These are phyloP conservation scores for Globisporangium spinosum DNA, from an alignment of 352 stramenopile species.

Conservation along the genomic window DNA sequence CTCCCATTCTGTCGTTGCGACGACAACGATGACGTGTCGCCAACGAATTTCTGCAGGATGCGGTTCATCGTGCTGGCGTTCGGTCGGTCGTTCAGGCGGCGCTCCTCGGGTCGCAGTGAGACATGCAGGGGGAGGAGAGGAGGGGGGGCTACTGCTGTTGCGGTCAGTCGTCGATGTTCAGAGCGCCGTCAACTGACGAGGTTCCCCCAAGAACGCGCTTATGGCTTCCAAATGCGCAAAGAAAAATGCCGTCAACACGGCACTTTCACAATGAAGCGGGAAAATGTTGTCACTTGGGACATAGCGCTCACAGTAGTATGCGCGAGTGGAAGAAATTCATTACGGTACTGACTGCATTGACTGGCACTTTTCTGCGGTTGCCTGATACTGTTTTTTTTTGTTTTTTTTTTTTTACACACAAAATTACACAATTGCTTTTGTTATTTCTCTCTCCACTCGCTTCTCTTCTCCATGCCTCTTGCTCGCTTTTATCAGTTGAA, in stretches of 20 bases:
- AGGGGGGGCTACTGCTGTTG: neutral
- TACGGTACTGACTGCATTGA: no score
- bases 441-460: neutral
- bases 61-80: constrained; percentile 16
- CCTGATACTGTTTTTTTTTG: neutral
- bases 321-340: no score
- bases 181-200: neutral
- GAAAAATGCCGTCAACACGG: neutral
- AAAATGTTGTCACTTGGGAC: neutral
- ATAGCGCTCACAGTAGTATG: neutral
- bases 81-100: neutral
- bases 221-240: constrained; percentile 2
- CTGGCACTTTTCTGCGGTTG: neutral
- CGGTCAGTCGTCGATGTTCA: neutral
- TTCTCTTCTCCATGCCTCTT: neutral
- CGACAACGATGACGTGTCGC: constrained; percentile 7
- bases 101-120: neutral
- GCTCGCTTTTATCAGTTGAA: constrained; percentile 4
- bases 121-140: neutral
- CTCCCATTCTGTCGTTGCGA: neutral
- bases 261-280: neutral
- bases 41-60: constrained; percentile 21
- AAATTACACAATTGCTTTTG: neutral
- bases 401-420: neutral
- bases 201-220: neutral